Conservation (phyloP, 345 rosid genomes). For the Alliaria petiolata region DNA sequence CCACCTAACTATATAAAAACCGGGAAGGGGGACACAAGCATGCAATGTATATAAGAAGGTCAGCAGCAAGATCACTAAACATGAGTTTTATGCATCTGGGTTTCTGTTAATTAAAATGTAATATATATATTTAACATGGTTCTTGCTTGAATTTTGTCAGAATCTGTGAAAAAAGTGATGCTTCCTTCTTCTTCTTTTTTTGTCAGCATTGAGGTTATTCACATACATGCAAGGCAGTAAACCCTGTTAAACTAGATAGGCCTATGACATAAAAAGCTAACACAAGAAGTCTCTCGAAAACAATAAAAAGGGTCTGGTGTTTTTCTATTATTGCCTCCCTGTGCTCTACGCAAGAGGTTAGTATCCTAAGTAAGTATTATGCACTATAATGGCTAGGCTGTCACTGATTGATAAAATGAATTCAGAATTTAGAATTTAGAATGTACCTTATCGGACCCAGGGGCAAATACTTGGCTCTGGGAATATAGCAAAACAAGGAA, state of each 20-base stretch:
- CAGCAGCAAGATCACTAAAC: slow-evolving; percentile 9
- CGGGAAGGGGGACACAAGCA: not conserved
- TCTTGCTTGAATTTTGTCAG: slow-evolving; percentile 4
- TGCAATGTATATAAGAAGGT: slow-evolving; percentile 1
- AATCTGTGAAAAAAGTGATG: not conserved
- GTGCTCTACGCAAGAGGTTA: slow-evolving; percentile 1
- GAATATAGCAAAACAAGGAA: slow-evolving; percentile 90
- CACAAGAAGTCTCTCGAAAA: too few relatives aligned
- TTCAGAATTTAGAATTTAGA: slow-evolving; percentile 13
- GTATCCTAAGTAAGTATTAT: not conserved
- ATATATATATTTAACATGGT: slow-evolving; percentile 6
- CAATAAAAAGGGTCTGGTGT: not conserved
- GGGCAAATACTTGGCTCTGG: slow-evolving; percentile 92
- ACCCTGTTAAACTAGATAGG: not conserved
- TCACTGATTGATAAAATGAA: not conserved
- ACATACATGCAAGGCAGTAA: slow-evolving; percentile 12
- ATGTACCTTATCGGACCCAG: slow-evolving; percentile 92
- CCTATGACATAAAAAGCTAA: slow-evolving; percentile 6
- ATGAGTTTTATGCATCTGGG: too few relatives aligned
- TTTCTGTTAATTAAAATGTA: not conserved
- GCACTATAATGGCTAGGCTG: not conserved
- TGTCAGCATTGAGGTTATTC: not conserved
- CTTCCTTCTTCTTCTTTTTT: not conserved
- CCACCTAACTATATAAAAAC: not conserved
- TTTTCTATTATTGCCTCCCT: not conserved